Evolutionary conservation across 306 rosid species (phyloP), one percentile per base, ranked within the genome.

Genomic region (Spatholobus suberectus): DNA sequence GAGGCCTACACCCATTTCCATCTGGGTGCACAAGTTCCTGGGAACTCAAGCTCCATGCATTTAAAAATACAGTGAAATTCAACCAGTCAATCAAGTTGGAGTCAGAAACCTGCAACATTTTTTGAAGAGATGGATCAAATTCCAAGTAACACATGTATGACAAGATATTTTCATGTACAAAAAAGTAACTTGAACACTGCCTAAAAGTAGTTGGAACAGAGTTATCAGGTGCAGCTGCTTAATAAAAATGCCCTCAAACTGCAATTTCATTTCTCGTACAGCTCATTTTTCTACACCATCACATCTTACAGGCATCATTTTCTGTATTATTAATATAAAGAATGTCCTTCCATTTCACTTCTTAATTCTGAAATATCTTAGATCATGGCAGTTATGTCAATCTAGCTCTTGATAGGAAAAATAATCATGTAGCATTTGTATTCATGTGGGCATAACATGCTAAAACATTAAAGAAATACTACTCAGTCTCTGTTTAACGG

Each of bases 41-140:
- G 81, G 97, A 94, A 81, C 88, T 83, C 86, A 94, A 84, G 86
- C 77, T 92, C 97, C 97, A 96, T 5, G 94, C 96, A 24, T 94
- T 92, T 63, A 91, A 85, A 88, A 96, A 94, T 38, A 96, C 95
- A 24, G 88, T 86, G 81, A 96, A 96, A 84, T 85, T 96, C 79
- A 96, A 82, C 98, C 99, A 96, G 86, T 92, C 95, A 18, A 92
- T 88, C 91, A 92, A 88, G 91, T 92, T 86, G 23, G 86, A 49
- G 80, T 90, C 91, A 69, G 93, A 86, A 73, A 85, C 94, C 99
- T 96, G 93, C 83, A 82, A 82, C 47, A 71, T 71, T 74, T 35
- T 77, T 74, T 24, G n/a, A 75, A 44, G 62, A 37, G 34, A 75
- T 37, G 70, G 72, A 82, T 75, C 51, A 82, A 78, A 43, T 70